Conservation (phyloP, 106 monocot species). For the Apostasia shenzhenica region DNA sequence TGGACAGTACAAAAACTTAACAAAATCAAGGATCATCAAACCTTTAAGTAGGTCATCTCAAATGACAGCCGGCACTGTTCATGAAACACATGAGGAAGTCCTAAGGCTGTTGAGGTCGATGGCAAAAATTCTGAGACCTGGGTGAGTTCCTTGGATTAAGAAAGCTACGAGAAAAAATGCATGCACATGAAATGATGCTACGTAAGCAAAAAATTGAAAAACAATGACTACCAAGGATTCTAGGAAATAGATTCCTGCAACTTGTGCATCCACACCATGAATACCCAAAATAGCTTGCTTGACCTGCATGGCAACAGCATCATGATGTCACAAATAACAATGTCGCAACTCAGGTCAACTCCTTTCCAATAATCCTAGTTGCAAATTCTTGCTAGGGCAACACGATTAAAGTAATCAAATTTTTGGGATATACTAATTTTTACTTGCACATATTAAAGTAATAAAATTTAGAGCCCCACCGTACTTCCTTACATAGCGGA, state of each 20-base stretch:
- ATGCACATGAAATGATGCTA: background rate
- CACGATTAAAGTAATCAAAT: too few relatives aligned
- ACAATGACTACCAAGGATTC: slow-evolving; percentile 66
- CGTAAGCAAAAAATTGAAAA: background rate
- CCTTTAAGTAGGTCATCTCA: slow-evolving; percentile 80
- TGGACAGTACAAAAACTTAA: slow-evolving; percentile 1
- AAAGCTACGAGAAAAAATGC: background rate
- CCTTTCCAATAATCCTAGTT: too few relatives aligned
- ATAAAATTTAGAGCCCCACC: too few relatives aligned
- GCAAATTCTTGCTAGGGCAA: too few relatives aligned
- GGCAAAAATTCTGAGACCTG: slow-evolving; percentile 94
- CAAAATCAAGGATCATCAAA: slow-evolving; percentile 12
- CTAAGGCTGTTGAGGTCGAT: slow-evolving; percentile 71
- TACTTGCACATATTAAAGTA: too few relatives aligned
- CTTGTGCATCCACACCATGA: slow-evolving; percentile 68
- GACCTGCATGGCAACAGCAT: slow-evolving; percentile 33
- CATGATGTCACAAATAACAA: too few relatives aligned
- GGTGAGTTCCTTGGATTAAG: slow-evolving; percentile 1
- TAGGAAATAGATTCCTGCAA: slow-evolving; percentile 62
- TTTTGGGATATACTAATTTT: too few relatives aligned
- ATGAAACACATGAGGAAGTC: slow-evolving; percentile 82
- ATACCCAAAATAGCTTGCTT: slow-evolving; percentile 59
- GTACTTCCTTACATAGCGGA: too few relatives aligned
- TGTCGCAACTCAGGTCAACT: too few relatives aligned
- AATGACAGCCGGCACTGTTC: slow-evolving; percentile 60